Evolutionary conservation across 2,329 filamentous ascomycete species (phyloP), one percentile per base, ranked within the genome.

Genomic region (Herpotrichia juniperi): DNA sequence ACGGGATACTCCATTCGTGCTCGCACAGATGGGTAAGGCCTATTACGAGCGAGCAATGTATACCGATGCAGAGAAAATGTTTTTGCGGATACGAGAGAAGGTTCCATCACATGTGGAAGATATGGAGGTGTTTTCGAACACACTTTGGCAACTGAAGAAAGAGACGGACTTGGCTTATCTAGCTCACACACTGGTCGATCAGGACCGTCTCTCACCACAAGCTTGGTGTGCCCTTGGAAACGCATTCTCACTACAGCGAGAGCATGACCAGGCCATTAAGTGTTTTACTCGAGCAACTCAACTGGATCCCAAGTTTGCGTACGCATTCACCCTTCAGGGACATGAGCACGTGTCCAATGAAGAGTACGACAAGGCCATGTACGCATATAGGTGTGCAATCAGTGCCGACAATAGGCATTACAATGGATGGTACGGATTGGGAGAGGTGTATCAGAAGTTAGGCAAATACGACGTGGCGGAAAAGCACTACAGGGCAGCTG

Each of bases 101-200:
- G 87, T 90, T 11, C 93, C 93, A 1, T 90, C 90, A 1, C 86
- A 91, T 3, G 81, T 96, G 39, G 89, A 96, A 68, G 93, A 97
- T 67, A 97, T 97, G 93, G 94, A 99, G 70, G 87, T 97, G 30
- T 99, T 96, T 75, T 97, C 93, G 12, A 99, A 94, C 0, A 88
- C 96, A n/a, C 82, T 99, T n/a, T 99, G 96, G 94, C 93, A 97
- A 73, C 78, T 97, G 56, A 96, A 96, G 74, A 88, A 90, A 57
- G 93, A 97, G 68, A 90, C 92, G 0, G 91, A 97, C 55, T 81
- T 99, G 19, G 93, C 93, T 0, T 96, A 94, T 74, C 81, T 99
- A 24, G 91, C 93, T 0, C 93, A 97, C 67, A 91, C 96, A 65
- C 81, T 97, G 34, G 84, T 96, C 46, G 93, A 97, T 59, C 81